Percentiles rank a stretch among this genome's conserved stretches.
Evolutionary conservation across 2,329 filamentous ascomycete species (phyloP).

Genomic region (Scytalidium sp.): DNA sequence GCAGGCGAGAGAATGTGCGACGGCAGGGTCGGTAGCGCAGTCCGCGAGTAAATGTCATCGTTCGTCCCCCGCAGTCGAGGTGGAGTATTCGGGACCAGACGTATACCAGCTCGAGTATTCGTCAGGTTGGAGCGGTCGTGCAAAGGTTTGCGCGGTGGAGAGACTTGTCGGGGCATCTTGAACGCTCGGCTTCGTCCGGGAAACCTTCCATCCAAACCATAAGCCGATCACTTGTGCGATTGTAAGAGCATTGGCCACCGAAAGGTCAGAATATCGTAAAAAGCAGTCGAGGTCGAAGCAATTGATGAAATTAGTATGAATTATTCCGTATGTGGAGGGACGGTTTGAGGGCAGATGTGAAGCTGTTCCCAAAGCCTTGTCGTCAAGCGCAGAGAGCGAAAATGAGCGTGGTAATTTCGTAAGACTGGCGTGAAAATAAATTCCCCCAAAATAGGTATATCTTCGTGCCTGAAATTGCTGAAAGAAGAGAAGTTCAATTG

Average conservation of each 20-base stretch:
- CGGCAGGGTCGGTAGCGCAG: slow-evolving; percentile 27
- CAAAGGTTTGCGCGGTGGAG: slow-evolving; percentile 12
- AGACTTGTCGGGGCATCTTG: neutral
- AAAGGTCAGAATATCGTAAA: neutral
- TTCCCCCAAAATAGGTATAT: too few relatives aligned
- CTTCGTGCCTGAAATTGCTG: neutral
- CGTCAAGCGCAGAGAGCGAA: neutral
- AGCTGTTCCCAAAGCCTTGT: neutral
- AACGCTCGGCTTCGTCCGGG: neutral
- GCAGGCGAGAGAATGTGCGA: slow-evolving; percentile 22
- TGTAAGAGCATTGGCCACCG: neutral
- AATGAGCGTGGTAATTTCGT: neutral
- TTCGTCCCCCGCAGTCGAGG: slow-evolving; percentile 1
- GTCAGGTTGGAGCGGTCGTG: slow-evolving; percentile 20
- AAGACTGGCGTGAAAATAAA: neutral
- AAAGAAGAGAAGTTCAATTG: neutral
- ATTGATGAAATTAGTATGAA: neutral
- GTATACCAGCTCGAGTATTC: slow-evolving; percentile 14
- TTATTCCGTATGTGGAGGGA: neutral
- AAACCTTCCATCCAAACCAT: neutral
- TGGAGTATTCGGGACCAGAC: slow-evolving; percentile 6
- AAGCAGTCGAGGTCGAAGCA: neutral
- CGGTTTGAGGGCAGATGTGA: neutral
- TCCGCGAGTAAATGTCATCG: slow-evolving; percentile 26
- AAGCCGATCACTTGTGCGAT: neutral